Conservation (phyloP, 768 basidiomycete species). For the Rhizopogon vesiculosus region DNA sequence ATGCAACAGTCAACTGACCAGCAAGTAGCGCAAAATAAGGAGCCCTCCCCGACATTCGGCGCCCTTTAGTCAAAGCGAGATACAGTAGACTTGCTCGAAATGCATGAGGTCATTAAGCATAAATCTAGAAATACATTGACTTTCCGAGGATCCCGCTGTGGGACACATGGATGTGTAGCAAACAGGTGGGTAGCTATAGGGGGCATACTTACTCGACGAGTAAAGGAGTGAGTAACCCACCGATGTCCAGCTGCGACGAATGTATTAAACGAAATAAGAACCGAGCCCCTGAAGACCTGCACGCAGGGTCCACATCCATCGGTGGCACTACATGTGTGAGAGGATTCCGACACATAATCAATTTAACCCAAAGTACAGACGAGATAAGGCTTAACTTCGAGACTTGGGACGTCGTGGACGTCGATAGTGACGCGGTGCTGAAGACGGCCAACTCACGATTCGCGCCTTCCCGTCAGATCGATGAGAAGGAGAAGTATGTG, state of each 20-base stretch:
- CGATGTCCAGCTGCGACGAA: neutral
- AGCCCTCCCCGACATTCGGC: too few species aligned
- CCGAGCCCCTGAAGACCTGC: neutral
- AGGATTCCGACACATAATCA: neutral
- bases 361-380: neutral
- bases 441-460: neutral
- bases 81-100: too few species aligned
- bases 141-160: too few species aligned
- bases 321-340: neutral
- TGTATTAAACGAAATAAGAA: neutral
- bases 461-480: neutral
- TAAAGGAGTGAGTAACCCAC: neutral
- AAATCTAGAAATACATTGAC: too few species aligned
- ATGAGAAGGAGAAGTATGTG: neutral
- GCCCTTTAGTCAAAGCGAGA: too few species aligned
- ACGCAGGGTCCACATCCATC: neutral
- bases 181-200: too few species aligned
- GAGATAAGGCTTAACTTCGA: neutral
- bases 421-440: neutral
- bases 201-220: neutral
- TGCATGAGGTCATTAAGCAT: too few species aligned
- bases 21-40: too few species aligned
- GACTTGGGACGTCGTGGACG: neutral
- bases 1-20: too few species aligned
- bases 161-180: too few species aligned